phyloP scores from a whole-genome alignment of 495 filamentous ascomycete species.

The Aspergillus asperescens region DNA sequence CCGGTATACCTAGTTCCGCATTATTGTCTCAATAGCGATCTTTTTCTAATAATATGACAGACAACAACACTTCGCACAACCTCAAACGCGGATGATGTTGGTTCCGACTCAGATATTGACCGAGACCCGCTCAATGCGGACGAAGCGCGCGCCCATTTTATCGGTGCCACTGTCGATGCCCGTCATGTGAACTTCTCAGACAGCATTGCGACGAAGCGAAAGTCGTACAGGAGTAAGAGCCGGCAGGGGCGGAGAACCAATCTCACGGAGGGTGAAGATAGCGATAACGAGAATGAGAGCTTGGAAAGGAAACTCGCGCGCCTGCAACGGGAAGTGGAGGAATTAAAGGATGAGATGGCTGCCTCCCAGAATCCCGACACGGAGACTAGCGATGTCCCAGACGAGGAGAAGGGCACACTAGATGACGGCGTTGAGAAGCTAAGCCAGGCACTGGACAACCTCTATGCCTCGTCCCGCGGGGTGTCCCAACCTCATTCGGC shows the following conservation, averaged over 20 bases:
- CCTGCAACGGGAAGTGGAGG: conserved; percentile 70
- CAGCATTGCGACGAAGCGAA: conserved; percentile 68
- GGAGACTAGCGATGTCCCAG: conserved; percentile 22
- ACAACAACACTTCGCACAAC: conserved; percentile 60
- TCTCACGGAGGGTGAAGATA: conserved; percentile 55
- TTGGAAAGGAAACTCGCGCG: conserved; percentile 72
- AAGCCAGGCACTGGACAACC: conserved; percentile 57
- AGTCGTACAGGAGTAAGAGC: conserved; percentile 70
- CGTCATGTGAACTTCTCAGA: conserved; percentile 77
- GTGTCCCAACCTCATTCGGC: conserved; percentile 29
- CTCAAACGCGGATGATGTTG: conserved; percentile 57
- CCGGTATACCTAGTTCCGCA: conserved; percentile 47
- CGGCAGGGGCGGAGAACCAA: conserved; percentile 56
- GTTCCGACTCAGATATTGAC: conserved; percentile 60
- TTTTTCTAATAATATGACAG: conserved; percentile 33
- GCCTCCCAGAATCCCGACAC: conserved; percentile 18
- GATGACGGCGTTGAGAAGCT: conserved; percentile 52
- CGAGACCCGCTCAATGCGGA: conserved; percentile 67
- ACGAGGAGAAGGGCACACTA: conserved; percentile 27
- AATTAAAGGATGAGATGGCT: conserved; percentile 62
- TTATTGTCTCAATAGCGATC: neutral
- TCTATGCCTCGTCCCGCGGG: conserved; percentile 43
- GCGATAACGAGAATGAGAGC: conserved; percentile 66
- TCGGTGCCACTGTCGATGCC: conserved; percentile 67
- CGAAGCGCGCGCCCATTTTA: conserved; percentile 73